A percentile compares a stretch with the other conserved stretches of the same genome.
Evolutionary conservation across 768 basidiomycete genomes (phyloP).

Genomic region (Cystobasidiopsis lactophilus): DNA sequence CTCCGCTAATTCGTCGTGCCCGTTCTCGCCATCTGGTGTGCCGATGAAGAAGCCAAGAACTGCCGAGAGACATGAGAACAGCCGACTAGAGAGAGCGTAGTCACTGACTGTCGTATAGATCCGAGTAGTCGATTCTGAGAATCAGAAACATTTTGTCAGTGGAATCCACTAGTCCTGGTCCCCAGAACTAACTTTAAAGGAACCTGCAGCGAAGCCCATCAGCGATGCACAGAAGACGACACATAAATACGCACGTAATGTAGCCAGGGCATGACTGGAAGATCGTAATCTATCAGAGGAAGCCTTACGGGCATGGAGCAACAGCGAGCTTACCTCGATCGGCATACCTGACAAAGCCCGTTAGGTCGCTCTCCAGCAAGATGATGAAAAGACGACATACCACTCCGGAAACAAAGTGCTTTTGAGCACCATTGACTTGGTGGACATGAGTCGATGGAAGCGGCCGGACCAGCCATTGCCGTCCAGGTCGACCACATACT

Average conservation of each 20-base stretch:
- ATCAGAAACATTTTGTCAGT: not conserved
- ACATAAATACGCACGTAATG: conserved; percentile 15
- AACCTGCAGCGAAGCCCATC: too few species aligned
- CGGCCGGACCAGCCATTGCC: conserved; percentile 16
- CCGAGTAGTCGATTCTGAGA: conserved; percentile 26
- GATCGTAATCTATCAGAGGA: conserved; percentile 21
- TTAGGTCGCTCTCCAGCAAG: not conserved
- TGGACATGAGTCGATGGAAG: conserved; percentile 47
- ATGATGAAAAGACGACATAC: conserved; percentile 1
- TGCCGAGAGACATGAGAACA: not conserved
- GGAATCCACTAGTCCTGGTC: too few species aligned
- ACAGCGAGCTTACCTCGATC: too few species aligned
- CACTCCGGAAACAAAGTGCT: conserved; percentile 37
- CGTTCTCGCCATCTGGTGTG: conserved; percentile 23
- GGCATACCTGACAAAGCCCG: not conserved
- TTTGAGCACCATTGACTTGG: conserved; percentile 69
- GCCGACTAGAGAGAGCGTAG: not conserved
- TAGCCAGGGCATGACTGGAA: conserved; percentile 22
- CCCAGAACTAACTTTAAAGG: too few species aligned
- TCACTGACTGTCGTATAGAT: conserved; percentile 25
- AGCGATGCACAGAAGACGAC: too few species aligned
- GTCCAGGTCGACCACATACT: conserved; percentile 15
- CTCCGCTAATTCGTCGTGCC: conserved; percentile 25
- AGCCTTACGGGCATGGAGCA: not conserved
- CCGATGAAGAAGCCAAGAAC: conserved; percentile 20